A percentile compares a stretch with the other conserved stretches of the same genome.
phyloP scores from a whole-genome alignment of 257 asterid genomes.

The Solanum medicagineum region DNA sequence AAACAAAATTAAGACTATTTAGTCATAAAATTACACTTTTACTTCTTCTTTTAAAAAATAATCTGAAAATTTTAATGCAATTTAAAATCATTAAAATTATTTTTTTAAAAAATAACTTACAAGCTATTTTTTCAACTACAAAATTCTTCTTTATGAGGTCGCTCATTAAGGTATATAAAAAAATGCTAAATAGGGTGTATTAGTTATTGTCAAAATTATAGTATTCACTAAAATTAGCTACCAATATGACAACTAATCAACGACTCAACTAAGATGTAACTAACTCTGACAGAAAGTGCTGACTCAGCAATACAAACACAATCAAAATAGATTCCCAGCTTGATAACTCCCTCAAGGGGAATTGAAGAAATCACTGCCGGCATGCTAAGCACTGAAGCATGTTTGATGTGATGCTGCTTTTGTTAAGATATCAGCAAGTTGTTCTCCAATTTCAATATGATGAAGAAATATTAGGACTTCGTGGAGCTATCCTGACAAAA shows the following conservation, averaged over 20 bases:
- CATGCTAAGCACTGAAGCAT: neutral
- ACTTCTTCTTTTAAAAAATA: neutral
- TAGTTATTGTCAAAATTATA: no score
- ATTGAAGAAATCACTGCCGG: neutral
- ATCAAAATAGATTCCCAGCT: no score
- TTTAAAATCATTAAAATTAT: neutral
- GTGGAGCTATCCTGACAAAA: no score
- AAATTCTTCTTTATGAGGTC: neutral
- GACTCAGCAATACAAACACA: no score
- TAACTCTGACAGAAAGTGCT: no score
- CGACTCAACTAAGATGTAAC: no score
- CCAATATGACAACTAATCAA: no score
- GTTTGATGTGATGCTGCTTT: neutral
- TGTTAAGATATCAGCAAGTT: neutral
- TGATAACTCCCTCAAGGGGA: neutral
- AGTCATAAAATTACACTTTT: neutral
- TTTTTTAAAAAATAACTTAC: neutral
- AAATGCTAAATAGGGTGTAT: no score
- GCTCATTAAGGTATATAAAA: no score
- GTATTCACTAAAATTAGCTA: no score
- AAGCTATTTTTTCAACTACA: neutral
- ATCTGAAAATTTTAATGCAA: neutral
- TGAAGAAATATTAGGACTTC: neutral
- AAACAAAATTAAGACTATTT: no score
- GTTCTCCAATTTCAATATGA: neutral